phyloP scores from a whole-genome alignment of 2,329 filamentous ascomycete species.

The Colletotrichum sp. region DNA sequence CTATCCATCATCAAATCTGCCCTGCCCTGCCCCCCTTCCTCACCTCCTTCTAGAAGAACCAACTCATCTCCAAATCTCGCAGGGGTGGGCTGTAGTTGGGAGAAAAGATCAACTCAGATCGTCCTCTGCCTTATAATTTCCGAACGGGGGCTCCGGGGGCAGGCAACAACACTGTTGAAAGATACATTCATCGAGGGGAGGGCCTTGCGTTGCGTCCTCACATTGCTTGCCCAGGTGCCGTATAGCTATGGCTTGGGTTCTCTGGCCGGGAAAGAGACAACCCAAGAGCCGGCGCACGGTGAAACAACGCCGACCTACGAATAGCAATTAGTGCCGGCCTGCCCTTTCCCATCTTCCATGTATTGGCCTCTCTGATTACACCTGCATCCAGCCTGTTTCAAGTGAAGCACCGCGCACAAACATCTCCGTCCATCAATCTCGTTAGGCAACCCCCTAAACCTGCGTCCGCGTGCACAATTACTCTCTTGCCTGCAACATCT shows the following conservation, averaged over 20 bases:
- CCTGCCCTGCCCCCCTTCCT: neutral
- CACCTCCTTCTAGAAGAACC: constrained; percentile 7
- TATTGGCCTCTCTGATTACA: neutral
- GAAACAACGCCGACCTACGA: neutral
- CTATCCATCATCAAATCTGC: neutral
- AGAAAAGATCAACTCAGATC: neutral
- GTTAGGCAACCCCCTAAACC: neutral
- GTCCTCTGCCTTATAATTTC: constrained; percentile 7
- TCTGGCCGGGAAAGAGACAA: neutral
- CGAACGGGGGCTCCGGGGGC: neutral
- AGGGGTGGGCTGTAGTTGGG: neutral
- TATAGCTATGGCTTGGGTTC: neutral
- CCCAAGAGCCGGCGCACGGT: neutral
- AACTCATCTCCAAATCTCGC: neutral
- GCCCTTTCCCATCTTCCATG: neutral
- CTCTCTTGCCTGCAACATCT: neutral
- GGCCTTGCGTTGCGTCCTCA: neutral
- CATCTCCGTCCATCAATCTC: neutral
- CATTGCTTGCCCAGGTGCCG: neutral
- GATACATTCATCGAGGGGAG: neutral
- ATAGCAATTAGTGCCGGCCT: neutral
- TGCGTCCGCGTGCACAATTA: neutral
- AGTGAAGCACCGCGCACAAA: constrained; percentile 14
- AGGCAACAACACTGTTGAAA: neutral
- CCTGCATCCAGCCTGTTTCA: constrained; percentile 2